A percentile compares a stretch with the other conserved stretches of the same genome.
Conservation (phyloP, 2,329 filamentous ascomycete species). For the Xenosphaeropsis pyriputrescens region DNA sequence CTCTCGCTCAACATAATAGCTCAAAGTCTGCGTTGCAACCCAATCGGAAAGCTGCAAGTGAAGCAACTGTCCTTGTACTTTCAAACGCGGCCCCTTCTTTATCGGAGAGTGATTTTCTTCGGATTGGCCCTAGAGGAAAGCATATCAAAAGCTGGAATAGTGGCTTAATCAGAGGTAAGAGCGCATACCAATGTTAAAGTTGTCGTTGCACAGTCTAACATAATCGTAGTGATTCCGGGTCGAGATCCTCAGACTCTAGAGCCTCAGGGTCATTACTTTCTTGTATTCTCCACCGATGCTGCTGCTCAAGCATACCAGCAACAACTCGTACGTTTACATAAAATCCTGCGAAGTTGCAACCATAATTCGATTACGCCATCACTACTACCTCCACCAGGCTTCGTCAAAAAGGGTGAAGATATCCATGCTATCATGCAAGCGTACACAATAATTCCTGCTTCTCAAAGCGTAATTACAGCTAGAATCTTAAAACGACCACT, state of each 20-base stretch:
- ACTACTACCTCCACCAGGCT: slow-evolving; percentile 24
- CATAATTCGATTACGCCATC: slow-evolving; percentile 22
- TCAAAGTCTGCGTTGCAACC: not conserved
- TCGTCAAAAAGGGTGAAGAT: slow-evolving; percentile 30
- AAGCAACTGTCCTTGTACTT: slow-evolving; percentile 32
- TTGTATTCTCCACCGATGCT: slow-evolving; percentile 48
- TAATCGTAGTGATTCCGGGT: slow-evolving; percentile 38
- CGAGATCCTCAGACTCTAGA: slow-evolving; percentile 49
- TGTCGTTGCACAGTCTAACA: slow-evolving; percentile 2
- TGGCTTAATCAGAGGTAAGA: slow-evolving; percentile 40
- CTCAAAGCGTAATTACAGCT: slow-evolving; percentile 18
- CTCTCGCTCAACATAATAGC: too few relatives aligned
- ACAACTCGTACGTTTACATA: slow-evolving; percentile 35
- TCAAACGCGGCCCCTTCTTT: slow-evolving; percentile 42
- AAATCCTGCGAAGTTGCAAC: slow-evolving; percentile 25
- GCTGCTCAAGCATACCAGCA: slow-evolving; percentile 47
- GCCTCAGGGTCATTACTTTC: slow-evolving; percentile 48
- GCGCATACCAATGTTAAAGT: not conserved
- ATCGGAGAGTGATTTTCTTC: slow-evolving; percentile 54
- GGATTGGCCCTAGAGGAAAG: slow-evolving; percentile 43
- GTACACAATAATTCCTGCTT: slow-evolving; percentile 34
- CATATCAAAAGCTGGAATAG: slow-evolving; percentile 56
- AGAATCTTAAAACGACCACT: slow-evolving; percentile 20
- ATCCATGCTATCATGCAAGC: slow-evolving; percentile 25
- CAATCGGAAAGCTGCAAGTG: not conserved